Base-by-base conservation (phyloP, 1,284 basidiomycete species). In the Prillingera fragicola region DNA sequence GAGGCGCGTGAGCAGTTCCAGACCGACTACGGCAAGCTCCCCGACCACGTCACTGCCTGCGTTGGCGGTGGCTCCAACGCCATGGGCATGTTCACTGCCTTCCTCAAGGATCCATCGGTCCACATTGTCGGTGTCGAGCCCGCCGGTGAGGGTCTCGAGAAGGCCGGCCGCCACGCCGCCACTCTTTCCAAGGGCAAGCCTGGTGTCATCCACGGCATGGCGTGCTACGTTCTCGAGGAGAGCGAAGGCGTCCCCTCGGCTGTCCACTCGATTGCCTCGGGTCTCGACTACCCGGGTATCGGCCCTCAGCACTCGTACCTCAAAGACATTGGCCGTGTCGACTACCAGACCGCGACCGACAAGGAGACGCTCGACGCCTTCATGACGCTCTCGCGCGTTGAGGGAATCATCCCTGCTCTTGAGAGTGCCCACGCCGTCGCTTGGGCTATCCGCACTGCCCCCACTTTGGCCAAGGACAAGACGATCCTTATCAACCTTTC, bases 11-110 rank as follows among this genome's bases (percentile, higher is more conserved):
- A 76, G 41, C 95, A 98, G 72, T 69, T 98, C 55, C 73, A 80
- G 45, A 83, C 80, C 43, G 74, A 73, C 47, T 77, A 77, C 37
- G 85, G 85, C 39, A 92, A 90, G 70, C 80, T 98, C 3, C 95
- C 95, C 9, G 91, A 97, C 56, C 87, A 82, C 7, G 82, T 98
- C 18, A 84, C 97, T 3, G 95, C 95, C 8, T 98, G 94, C 69
- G 94, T 98, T 33, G 95, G 95, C 32, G 95, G 94, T 47, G 95
- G 95, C 5, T 89, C 85, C 64, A 98, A 98, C 69, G 89, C 95
- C 12, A 98, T 99, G 29, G 95, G 95, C 26, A 84, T 90, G 3
- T 96, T 96, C 78, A 87, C 86, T 69, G 86, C 94, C 54, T 96
- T 96, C 72, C 89, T 96, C 65, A 74, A 77, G 5, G 87, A 96